A percentile compares a stretch with the other conserved stretches of the same genome.
phyloP scores from a whole-genome alignment of 306 rosid genomes.

The Argentina anserina region DNA sequence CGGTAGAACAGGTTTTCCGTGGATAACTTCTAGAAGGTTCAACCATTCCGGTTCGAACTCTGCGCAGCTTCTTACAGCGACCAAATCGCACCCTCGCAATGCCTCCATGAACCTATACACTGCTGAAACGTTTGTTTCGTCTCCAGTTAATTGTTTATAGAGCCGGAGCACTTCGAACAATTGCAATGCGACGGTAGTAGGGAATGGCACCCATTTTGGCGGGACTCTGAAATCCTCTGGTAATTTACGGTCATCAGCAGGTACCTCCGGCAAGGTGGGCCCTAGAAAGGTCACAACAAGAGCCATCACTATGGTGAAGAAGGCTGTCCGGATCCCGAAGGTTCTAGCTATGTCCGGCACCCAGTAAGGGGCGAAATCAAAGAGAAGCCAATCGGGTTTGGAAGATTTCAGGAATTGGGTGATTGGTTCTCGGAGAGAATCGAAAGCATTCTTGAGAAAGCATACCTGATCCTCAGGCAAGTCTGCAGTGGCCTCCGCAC shows the following conservation, averaged over 20 bases:
- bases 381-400: slow-evolving; percentile 37
- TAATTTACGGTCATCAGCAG: neutral
- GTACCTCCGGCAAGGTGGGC: neutral
- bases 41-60: slow-evolving; percentile 22
- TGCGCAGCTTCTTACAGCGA: slow-evolving; percentile 16
- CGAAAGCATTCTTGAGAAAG: slow-evolving; percentile 38
- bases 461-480: slow-evolving; percentile 31
- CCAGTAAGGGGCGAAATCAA: slow-evolving; percentile 40
- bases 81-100: neutral
- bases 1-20: neutral
- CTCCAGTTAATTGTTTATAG: neutral
- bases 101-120: neutral
- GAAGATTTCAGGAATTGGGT: slow-evolving; percentile 30
- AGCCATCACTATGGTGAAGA: slow-evolving; percentile 20
- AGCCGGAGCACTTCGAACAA: slow-evolving; percentile 27
- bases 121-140: slow-evolving; percentile 2
- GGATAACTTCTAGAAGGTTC: neutral
- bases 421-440: slow-evolving; percentile 28
- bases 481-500: slow-evolving; percentile 46
- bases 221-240: slow-evolving; percentile 22
- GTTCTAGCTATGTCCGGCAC: slow-evolving; percentile 6
- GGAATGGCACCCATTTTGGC: slow-evolving; percentile 36
- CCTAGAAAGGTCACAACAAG: neutral
- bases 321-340: slow-evolving; percentile 24
- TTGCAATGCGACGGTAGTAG: slow-evolving; percentile 16